These are phyloP conservation scores for Dendrobium officinale DNA, from an alignment of 106 monocot species.

Conservation along the genomic window DNA sequence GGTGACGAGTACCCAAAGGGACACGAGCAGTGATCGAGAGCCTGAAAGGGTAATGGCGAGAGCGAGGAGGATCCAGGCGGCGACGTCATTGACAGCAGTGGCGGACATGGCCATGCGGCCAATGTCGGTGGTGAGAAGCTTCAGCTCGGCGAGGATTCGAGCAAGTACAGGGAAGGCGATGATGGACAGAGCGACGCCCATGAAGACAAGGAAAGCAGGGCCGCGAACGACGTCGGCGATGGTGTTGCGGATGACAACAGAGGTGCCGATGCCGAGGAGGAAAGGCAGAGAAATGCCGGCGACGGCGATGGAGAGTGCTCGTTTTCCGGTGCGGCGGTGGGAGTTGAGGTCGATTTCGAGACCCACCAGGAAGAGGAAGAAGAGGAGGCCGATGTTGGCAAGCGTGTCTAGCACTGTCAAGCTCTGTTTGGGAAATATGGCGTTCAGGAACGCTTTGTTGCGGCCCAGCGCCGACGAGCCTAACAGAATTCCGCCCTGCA, in stretches of 20 bases:
- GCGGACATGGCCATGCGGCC: constrained; percentile 43
- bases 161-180: constrained; percentile 40
- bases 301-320: too few relatives aligned
- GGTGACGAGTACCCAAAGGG: constrained; percentile 38
- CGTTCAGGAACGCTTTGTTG: too few relatives aligned
- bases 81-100: constrained; percentile 30
- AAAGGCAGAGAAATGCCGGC: constrained; percentile 28
- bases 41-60: constrained; percentile 41
- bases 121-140: constrained; percentile 36
- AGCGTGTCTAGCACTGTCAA: too few relatives aligned
- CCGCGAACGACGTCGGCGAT: constrained; percentile 14
- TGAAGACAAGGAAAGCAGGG: constrained; percentile 35
- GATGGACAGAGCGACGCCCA: constrained; percentile 45
- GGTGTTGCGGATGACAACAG: constrained; percentile 27
- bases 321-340: too few relatives aligned
- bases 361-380: too few relatives aligned
- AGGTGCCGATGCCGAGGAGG: constrained; percentile 31
- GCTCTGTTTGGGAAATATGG: too few relatives aligned
- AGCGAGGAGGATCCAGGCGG: constrained; percentile 36
- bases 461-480: constrained; percentile 20
- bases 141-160: constrained; percentile 36
- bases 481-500: constrained; percentile 33
- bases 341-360: too few relatives aligned
- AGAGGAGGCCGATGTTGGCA: too few relatives aligned
- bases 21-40: constrained; percentile 11